These are phyloP conservation scores for Zea mays DNA, from an alignment of 176 grass and related monocot genomes.

Conservation along the genomic window Zm-B73-REFERENCE-NAM-5.0 NC_050098.1:149824001-149824500, in stretches of 20 bases:
- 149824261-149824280: slow-evolving; percentile 60
- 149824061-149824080: slow-evolving; percentile 74
- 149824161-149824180: slow-evolving; percentile 13
- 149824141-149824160: slow-evolving; percentile 27
- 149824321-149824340: slow-evolving; percentile 10
- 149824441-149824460: slow-evolving; percentile 51
- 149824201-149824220: slow-evolving; percentile 73
- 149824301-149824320: not conserved
- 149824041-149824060: slow-evolving; percentile 19
- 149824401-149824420: slow-evolving; percentile 57
- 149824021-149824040: not conserved
- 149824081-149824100: slow-evolving; percentile 58
- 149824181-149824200: slow-evolving; percentile 29
- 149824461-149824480: slow-evolving; percentile 79
- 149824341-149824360: not conserved
- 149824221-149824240: slow-evolving; percentile 77
- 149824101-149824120: slow-evolving; percentile 83
- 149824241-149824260: slow-evolving; percentile 79
- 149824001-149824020: not conserved
- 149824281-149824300: not conserved
- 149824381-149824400: slow-evolving; percentile 76
- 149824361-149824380: not conserved
- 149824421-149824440: slow-evolving; percentile 71
- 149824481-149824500: slow-evolving; percentile 94
- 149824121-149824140: slow-evolving; percentile 74